Conservation (phyloP, 305 asterid genomes). For the Coffea humblotiana region DNA sequence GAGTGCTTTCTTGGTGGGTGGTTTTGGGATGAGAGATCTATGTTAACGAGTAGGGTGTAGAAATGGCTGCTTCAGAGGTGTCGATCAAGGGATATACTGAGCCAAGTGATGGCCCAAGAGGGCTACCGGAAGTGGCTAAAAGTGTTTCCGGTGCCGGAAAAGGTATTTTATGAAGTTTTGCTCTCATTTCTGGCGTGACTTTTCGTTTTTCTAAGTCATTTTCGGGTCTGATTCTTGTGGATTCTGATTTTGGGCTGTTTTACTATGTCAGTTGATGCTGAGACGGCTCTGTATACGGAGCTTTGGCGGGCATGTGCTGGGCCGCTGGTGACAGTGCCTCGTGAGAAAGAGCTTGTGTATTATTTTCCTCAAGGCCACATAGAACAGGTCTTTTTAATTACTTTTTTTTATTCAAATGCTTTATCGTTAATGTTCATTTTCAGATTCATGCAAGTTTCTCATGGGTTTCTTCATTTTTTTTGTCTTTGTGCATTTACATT, state of each 20-base stretch:
- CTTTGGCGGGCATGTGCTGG: constrained; percentile 98
- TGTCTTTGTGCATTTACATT: not conserved
- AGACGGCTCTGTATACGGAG: constrained; percentile 76
- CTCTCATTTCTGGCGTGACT: not conserved
- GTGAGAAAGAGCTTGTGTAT: constrained; percentile 74
- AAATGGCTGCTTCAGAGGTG: constrained; percentile 62
- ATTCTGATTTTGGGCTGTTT: constrained; percentile 1
- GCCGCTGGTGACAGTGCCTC: constrained; percentile 87
- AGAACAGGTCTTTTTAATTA: constrained; percentile 59
- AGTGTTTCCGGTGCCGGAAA: constrained; percentile 39
- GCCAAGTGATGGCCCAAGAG: constrained; percentile 34
- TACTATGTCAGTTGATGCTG: constrained; percentile 55
- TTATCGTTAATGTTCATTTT: not conserved
- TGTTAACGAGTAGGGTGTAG: constrained; percentile 20
- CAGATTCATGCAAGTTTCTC: constrained; percentile 17
- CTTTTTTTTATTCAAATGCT: not conserved
- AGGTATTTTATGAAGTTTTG: constrained; percentile 32
- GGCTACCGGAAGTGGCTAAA: constrained; percentile 30
- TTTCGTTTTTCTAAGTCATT: not conserved
- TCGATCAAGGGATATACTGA: constrained; percentile 56
- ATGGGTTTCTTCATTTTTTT: constrained; percentile 19
- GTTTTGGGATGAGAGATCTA: constrained; percentile 65
- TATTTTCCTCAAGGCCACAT: constrained; percentile 97
- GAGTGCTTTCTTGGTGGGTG: constrained; percentile 22
- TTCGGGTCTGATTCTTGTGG: not conserved